Evolutionary conservation across 805 yeast species (phyloP).

Genomic region (Saccharomycopsis oosterbeekiorum): DNA sequence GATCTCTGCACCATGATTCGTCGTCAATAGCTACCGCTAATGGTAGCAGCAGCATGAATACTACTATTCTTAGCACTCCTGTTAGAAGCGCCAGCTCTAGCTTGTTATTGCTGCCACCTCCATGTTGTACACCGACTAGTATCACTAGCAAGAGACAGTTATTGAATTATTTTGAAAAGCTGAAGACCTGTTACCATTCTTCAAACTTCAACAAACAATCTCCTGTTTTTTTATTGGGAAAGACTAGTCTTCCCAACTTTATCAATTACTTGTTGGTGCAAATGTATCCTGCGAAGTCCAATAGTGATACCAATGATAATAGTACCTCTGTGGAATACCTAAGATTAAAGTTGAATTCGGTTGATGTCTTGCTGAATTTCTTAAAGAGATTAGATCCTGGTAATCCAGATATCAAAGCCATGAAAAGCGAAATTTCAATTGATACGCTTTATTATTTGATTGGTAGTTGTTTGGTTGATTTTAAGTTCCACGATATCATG

Average conservation of each 20-base stretch:
- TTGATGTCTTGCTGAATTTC: conserved; percentile 27
- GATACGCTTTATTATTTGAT: conserved; percentile 47
- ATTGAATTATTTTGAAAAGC: conserved; percentile 4
- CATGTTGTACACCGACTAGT: not conserved
- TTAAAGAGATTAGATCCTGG: conserved; percentile 21
- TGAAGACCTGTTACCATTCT: conserved; percentile 11
- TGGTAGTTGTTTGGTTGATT: conserved; percentile 68
- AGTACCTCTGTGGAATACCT: conserved; percentile 33
- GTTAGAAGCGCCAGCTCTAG: not conserved
- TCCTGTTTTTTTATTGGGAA: conserved; percentile 9
- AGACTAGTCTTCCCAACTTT: conserved; percentile 1
- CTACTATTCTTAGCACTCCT: not conserved
- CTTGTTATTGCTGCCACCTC: not conserved
- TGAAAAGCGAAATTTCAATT: conserved; percentile 43
- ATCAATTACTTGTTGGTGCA: conserved; percentile 6
- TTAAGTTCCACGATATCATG: conserved; percentile 63
- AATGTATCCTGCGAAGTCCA: conserved; percentile 1
- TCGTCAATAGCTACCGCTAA: not conserved
- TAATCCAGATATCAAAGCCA: conserved; percentile 12
- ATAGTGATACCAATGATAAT: not conserved
- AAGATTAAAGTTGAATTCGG: conserved; percentile 34
- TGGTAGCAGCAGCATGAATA: not conserved
- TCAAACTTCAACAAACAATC: conserved; percentile 7
- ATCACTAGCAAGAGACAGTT: conserved; percentile 2
- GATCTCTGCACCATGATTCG: not conserved